These are phyloP conservation scores for Pyrenochaeta sp. DNA, from an alignment of 2,329 filamentous ascomycete species.

Conservation along the genomic window DNA sequence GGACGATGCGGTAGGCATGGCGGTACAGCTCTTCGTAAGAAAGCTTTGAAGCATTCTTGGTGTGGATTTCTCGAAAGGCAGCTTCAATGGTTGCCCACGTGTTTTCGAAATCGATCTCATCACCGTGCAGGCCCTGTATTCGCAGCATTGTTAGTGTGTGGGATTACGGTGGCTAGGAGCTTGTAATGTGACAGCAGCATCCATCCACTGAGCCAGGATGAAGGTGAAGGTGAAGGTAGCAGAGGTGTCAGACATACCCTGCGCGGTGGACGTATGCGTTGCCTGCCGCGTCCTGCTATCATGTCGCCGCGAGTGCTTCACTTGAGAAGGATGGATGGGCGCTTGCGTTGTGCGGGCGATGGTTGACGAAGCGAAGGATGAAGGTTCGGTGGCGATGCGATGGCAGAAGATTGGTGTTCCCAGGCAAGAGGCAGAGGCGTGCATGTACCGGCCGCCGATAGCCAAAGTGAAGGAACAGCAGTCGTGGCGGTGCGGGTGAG, in stretches of 20 bases:
- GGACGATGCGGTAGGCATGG: constrained; percentile 90
- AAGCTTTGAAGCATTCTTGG: constrained; percentile 85
- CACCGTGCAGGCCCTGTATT: constrained; percentile 65
- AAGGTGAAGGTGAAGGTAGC: constrained; percentile 8
- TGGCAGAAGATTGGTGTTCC: background rate
- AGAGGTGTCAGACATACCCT: constrained; percentile 62
- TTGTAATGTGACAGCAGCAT: background rate
- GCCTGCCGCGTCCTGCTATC: constrained; percentile 63
- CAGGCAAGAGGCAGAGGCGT: background rate
- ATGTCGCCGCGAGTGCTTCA: constrained; percentile 43
- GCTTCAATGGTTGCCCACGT: constrained; percentile 81
- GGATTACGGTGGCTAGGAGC: background rate
- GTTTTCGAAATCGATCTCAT: constrained; percentile 80
- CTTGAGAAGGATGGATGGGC: background rate
- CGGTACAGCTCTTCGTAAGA: constrained; percentile 97
- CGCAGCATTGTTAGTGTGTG: constrained; percentile 19
- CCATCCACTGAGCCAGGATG: background rate
- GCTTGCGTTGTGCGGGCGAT: background rate
- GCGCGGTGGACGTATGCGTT: constrained; percentile 73
- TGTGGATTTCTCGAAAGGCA: constrained; percentile 87
- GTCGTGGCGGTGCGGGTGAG: background rate
- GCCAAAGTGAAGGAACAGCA: background rate
- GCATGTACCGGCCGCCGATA: background rate
- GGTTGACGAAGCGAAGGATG: background rate
- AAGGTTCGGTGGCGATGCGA: background rate